These are phyloP conservation scores for Sindora glabra DNA, from an alignment of 306 rosid genomes.

Conservation along the genomic window DNA sequence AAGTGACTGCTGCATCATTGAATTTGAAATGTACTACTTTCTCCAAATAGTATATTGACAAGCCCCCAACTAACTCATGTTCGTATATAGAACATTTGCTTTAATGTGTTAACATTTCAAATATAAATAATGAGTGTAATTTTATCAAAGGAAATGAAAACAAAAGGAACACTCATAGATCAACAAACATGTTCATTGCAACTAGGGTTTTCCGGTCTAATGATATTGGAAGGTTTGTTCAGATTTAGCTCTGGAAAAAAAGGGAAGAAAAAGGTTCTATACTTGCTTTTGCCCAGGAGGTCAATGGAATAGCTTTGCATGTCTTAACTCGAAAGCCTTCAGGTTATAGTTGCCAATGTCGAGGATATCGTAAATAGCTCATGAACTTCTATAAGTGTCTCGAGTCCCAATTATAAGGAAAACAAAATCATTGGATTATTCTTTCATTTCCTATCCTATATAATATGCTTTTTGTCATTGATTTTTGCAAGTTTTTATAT, in stretches of 20 bases:
- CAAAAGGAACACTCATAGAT: background rate
- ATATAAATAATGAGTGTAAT: no score
- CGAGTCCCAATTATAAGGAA: background rate
- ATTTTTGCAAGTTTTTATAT: background rate
- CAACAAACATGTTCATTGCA: background rate
- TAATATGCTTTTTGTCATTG: background rate
- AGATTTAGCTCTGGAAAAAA: constrained; percentile 17
- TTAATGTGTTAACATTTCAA: no score
- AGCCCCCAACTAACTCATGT: no score
- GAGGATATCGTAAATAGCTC: background rate
- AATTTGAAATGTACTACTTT: no score
- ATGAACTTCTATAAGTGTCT: constrained; percentile 16
- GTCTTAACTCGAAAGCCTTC: constrained; percentile 7
- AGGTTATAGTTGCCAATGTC: background rate
- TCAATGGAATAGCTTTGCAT: constrained; percentile 16
- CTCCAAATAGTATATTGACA: no score
- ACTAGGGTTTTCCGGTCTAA: background rate
- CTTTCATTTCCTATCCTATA: background rate
- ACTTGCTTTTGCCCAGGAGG: background rate
- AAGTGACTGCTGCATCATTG: no score
- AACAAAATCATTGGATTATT: background rate
- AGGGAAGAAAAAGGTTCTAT: background rate
- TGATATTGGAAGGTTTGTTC: background rate
- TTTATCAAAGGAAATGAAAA: background rate
- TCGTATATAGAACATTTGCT: no score